A percentile compares a stretch with the other conserved stretches of the same genome.
phyloP scores from a whole-genome alignment of 2,329 filamentous ascomycete species.

The Alternaria arbusti region DNA sequence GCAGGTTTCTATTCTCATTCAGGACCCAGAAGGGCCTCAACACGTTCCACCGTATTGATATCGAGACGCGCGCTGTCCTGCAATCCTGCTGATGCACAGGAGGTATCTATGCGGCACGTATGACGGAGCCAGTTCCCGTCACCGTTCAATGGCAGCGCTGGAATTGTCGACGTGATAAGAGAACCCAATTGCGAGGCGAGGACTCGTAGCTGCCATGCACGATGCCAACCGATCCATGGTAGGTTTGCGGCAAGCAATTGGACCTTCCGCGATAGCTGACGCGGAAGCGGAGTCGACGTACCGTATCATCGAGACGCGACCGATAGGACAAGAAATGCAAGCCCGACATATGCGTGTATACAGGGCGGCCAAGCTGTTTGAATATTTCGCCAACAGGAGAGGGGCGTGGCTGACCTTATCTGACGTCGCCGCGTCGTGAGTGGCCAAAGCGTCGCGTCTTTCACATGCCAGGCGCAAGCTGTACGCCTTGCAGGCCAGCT shows the following conservation, averaged over 20 bases:
- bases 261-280: neutral
- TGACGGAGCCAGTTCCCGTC: constrained; percentile 8
- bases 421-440: constrained; percentile 9
- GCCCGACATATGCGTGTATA: neutral
- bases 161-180: constrained; percentile 6
- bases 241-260: neutral
- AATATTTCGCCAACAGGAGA: constrained; percentile 9
- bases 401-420: constrained; percentile 12
- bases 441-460: constrained; percentile 24
- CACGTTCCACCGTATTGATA: constrained; percentile 7
- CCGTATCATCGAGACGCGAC: neutral
- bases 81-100: constrained; percentile 2
- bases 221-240: constrained; percentile 2
- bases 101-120: constrained; percentile 13
- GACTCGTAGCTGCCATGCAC: neutral
- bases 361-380: neutral
- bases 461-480: constrained; percentile 30
- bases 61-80: constrained; percentile 12
- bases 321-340: neutral
- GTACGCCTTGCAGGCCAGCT: constrained; percentile 18
- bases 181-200: constrained; percentile 6
- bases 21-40: constrained; percentile 13
- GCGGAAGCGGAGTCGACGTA: neutral
- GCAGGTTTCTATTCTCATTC: neutral
- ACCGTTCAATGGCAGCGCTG: constrained; percentile 5